Evolutionary conservation across 192 early-diverging fungal species (phyloP).

Genomic region (Mortierella hygrophila): DNA sequence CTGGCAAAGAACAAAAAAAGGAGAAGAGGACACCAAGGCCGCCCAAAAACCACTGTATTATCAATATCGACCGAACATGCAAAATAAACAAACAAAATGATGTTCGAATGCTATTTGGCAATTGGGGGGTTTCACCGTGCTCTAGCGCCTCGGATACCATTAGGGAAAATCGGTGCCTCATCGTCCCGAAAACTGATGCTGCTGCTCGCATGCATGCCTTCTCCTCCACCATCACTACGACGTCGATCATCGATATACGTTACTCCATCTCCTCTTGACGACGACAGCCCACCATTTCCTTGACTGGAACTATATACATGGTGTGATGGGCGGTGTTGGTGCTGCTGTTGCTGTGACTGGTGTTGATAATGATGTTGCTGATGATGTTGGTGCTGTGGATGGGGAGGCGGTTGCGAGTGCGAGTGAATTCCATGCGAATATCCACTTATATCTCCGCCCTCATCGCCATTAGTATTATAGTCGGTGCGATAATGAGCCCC

Average conservation of each 20-base stretch:
- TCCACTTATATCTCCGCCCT: neutral
- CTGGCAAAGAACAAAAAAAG: neutral
- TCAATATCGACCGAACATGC: neutral
- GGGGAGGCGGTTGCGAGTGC: neutral
- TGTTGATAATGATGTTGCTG: conserved; percentile 2
- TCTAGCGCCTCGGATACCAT: conserved; percentile 40
- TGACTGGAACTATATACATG: conserved; percentile 38
- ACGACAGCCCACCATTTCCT: neutral
- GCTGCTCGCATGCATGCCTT: neutral
- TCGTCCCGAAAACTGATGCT: neutral
- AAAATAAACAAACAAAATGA: neutral
- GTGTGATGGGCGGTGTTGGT: conserved; percentile 7
- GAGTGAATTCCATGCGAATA: conserved; percentile 2
- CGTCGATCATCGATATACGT: conserved; percentile 9
- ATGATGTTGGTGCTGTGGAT: neutral
- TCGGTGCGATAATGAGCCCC: conserved; percentile 1
- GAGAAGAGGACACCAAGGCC: neutral
- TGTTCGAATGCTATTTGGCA: neutral
- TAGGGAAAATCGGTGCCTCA: conserved; percentile 34
- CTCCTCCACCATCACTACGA: conserved; percentile 12
- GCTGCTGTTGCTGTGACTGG: neutral
- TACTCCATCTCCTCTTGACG: neutral
- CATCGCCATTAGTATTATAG: conserved; percentile 18
- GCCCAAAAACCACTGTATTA: neutral
- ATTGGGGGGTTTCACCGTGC: conserved; percentile 17